These are phyloP conservation scores for Penicillium robsamsonii DNA, from an alignment of 495 filamentous ascomycete genomes.

Conservation along the genomic window DNA sequence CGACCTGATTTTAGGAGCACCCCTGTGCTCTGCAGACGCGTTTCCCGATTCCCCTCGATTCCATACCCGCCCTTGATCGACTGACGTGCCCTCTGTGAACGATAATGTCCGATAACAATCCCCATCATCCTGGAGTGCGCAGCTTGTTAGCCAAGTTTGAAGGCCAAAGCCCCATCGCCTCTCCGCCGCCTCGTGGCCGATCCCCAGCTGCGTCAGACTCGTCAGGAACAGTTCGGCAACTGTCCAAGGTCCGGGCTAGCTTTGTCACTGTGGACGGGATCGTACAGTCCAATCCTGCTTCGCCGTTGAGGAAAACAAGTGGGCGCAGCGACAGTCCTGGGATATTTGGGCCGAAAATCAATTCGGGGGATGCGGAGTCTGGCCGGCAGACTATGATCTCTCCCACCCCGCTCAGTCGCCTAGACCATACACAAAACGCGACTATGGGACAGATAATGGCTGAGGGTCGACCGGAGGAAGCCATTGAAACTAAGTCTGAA, in stretches of 20 bases:
- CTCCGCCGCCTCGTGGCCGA: conserved; percentile 70
- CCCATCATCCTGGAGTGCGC: conserved; percentile 54
- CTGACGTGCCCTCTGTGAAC: conserved; percentile 7
- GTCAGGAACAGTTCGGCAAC: conserved; percentile 52
- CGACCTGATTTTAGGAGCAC: conserved; percentile 6
- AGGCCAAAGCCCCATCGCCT: conserved; percentile 50
- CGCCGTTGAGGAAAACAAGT: conserved; percentile 38
- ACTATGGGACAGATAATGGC: conserved; percentile 16
- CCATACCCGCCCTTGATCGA: conserved; percentile 20
- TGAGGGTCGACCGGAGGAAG: conserved; percentile 4
- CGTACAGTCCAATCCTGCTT: conserved; percentile 32
- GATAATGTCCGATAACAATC: conserved; percentile 49
- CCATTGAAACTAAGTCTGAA: conserved; percentile 3
- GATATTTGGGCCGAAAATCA: conserved; percentile 37
- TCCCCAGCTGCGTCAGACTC: conserved; percentile 58
- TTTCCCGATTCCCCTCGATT: conserved; percentile 19
- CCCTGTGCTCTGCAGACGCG: conserved; percentile 19
- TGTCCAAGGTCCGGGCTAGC: conserved; percentile 77
- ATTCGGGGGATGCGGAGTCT: conserved; percentile 32
- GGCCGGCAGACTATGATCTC: conserved; percentile 32
- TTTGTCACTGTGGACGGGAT: conserved; percentile 74
- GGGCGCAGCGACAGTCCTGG: conserved; percentile 34
- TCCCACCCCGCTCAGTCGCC: conserved; percentile 25
- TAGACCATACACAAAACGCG: conserved; percentile 17
- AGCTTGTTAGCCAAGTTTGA: conserved; percentile 90